Base-by-base conservation (phyloP, 257 asterid species). In the Jacaranda copaia region DNA sequence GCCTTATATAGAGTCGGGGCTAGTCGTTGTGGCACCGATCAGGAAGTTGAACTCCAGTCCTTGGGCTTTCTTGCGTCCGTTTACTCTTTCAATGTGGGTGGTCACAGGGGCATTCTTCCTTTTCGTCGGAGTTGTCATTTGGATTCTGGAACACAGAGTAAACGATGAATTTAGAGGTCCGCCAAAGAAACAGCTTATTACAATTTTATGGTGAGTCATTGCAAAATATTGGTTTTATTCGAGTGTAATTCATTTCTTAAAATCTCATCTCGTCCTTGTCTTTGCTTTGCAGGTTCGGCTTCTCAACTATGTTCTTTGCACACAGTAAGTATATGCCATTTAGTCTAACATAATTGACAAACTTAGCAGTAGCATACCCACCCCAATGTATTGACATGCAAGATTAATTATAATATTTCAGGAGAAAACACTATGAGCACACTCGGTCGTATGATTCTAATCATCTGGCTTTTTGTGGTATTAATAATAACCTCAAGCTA, bases 161-260 rank as follows among this genome's bases (percentile, higher is more conserved):
- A 89, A 89, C 61, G 86, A 84, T 53, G 92, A 89, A 9, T 89
- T 89, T 67, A 90, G 91, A 5, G 94, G 94, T 4, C 88, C 88
- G 53, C 94, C 92, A 20, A 85, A 78, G 74, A 77, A 82, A 64
- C 94, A 89, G 68, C 5, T 85, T 55, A 76, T 80, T 61, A 89
- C 92, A 36, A 83, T 87, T 74, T 43, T 87, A 49, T 89, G 94
- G 94, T 89, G 61, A 36, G 52, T 8, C 25, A 66, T 19, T 60
- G 25, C 46, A 49, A 7, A 18, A 4, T 38, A 4, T 3, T 48
- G 35, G 20, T 16, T 14, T 18, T 61, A 19, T 69, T 14, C 42
- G 39, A 38, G 13, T 10, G 15, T 70, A 8, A n/a, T 18, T 8
- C 6, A 8, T 78, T 18, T 20, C 25, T 20, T 49, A 51, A 49